A percentile compares a stretch with the other conserved stretches of the same genome.
Conservation (phyloP, 257 asterid genomes). For the Capsicum rhomboideum region DNA sequence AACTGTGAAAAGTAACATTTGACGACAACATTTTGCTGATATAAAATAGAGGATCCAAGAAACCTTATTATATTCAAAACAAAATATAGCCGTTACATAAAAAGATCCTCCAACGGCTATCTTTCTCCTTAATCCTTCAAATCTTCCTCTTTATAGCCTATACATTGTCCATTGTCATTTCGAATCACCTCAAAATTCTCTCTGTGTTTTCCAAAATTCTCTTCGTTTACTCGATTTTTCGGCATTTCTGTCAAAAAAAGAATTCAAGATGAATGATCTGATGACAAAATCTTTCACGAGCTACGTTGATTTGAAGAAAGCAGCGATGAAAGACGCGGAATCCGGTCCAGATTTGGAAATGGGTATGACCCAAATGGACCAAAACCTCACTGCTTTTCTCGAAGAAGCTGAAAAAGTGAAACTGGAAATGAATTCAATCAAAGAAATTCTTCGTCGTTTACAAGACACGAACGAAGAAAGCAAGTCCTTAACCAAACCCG, state of each 20-base stretch:
- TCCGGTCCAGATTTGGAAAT: constrained; percentile 53
- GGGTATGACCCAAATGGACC: constrained; percentile 50
- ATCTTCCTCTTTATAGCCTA: neutral
- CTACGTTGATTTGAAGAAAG: constrained; percentile 85
- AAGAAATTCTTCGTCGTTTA: constrained; percentile 41
- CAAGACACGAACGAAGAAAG: constrained; percentile 56
- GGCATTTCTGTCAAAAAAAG: neutral
- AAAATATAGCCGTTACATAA: neutral
- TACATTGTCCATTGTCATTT: neutral
- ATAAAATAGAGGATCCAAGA: neutral
- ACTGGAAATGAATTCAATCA: constrained; percentile 63
- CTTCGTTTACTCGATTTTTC: neutral
- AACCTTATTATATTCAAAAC: constrained; percentile 18
- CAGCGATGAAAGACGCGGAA: constrained; percentile 66
- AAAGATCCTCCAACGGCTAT: constrained; percentile 5
- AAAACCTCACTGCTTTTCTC: constrained; percentile 56
- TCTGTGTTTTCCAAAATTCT: neutral
- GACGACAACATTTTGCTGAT: neutral
- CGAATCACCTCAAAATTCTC: neutral
- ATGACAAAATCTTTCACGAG: constrained; percentile 93
- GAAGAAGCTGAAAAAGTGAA: constrained; percentile 74
- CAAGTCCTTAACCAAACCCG: constrained; percentile 68
- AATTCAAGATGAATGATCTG: constrained; percentile 65
- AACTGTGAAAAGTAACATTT: neutral
- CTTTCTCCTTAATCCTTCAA: neutral